phyloP scores from a whole-genome alignment of 2,329 filamentous ascomycete species.

The Stachybotrys elegans region DNA sequence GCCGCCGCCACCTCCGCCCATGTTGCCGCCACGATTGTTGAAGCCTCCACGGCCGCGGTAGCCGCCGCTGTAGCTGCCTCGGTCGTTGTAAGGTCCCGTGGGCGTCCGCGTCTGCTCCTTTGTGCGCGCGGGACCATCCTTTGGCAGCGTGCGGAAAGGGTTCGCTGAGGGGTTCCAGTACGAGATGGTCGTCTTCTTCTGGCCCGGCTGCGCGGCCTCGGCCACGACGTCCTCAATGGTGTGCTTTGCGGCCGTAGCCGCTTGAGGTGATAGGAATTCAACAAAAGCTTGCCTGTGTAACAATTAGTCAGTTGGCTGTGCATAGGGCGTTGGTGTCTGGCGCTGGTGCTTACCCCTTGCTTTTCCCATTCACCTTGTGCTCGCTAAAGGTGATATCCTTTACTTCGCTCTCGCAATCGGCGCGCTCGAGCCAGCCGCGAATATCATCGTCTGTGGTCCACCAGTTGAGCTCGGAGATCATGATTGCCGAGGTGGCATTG shows the following conservation, averaged over 20 bases:
- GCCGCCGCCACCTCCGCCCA: slow-evolving; percentile 40
- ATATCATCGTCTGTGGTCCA: slow-evolving; percentile 97
- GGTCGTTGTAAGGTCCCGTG: slow-evolving; percentile 44
- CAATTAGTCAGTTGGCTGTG: slow-evolving; percentile 8
- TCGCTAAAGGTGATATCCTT: slow-evolving; percentile 96
- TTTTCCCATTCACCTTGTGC: slow-evolving; percentile 98
- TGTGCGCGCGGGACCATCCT: slow-evolving; percentile 66
- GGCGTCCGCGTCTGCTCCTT: slow-evolving; percentile 58
- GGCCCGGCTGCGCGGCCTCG: slow-evolving; percentile 47
- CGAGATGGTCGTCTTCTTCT: slow-evolving; percentile 67
- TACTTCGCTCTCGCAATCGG: slow-evolving; percentile 76
- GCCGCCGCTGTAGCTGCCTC: slow-evolving; percentile 46
- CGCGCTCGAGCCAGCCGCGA: slow-evolving; percentile 76
- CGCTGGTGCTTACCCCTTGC: slow-evolving; percentile 70
- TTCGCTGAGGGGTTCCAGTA: slow-evolving; percentile 77
- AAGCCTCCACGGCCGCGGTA: slow-evolving; percentile 47
- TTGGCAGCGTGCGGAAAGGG: slow-evolving; percentile 85
- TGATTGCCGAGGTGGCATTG: slow-evolving; percentile 62
- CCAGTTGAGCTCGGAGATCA: slow-evolving; percentile 90
- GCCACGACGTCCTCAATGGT: slow-evolving; percentile 62
- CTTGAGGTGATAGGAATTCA: slow-evolving; percentile 78
- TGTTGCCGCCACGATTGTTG: slow-evolving; percentile 39
- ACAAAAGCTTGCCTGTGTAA: slow-evolving; percentile 66
- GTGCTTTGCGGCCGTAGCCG: slow-evolving; percentile 79
- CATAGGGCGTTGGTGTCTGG: neutral